Evolutionary conservation across 768 basidiomycete species (phyloP).

Genomic region (Suillus placidus): DNA sequence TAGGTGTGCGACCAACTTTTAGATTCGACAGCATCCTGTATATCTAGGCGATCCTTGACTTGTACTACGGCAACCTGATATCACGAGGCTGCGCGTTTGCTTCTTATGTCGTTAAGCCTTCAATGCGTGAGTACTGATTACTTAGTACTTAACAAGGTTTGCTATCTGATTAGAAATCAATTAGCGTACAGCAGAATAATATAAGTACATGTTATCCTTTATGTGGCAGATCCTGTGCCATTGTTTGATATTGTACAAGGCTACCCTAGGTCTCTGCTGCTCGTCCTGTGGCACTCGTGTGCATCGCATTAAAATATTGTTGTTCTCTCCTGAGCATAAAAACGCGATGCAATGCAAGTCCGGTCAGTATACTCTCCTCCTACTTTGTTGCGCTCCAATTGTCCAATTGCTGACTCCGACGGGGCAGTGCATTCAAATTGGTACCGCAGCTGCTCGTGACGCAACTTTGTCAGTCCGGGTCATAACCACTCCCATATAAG

Average conservation of each 20-base stretch:
- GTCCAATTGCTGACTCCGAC: not conserved
- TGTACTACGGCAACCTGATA: not conserved
- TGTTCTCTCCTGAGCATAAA: not conserved
- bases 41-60: not conserved
- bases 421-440: not conserved
- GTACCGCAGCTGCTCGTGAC: not conserved
- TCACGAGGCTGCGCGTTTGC: not conserved
- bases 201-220: not conserved
- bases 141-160: not conserved
- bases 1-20: not conserved
- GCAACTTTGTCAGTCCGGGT: not conserved
- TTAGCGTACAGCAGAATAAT: too few species aligned
- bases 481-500: not conserved
- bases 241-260: not conserved
- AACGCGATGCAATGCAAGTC: not conserved
- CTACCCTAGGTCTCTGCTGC: not conserved
- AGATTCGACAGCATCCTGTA: not conserved
- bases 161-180: not conserved
- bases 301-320: not conserved
- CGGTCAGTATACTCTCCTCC: not conserved
- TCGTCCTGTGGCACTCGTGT: not conserved
- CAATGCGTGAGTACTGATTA: not conserved
- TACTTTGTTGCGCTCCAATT: not conserved
- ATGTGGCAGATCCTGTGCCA: not conserved
- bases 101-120: too few species aligned